phyloP scores from a whole-genome alignment of 345 rosid genomes.

The Jatropha curcas region DNA sequence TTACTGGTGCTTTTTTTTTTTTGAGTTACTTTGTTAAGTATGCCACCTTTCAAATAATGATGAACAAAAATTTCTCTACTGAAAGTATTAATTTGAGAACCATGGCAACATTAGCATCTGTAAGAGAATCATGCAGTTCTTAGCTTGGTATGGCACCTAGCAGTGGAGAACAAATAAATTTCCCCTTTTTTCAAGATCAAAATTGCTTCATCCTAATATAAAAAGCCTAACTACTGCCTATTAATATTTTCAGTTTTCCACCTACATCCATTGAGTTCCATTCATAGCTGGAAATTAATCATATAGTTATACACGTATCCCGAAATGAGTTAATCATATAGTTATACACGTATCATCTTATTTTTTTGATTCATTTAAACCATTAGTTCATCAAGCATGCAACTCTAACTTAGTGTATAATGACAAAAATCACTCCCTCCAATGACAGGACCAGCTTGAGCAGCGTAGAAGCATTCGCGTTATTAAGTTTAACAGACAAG shows the following conservation, averaged over 20 bases:
- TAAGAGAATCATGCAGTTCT: neutral
- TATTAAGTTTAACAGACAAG: neutral
- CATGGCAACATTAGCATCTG: neutral
- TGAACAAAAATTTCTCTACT: neutral
- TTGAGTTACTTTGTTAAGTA: neutral
- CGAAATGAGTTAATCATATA: neutral
- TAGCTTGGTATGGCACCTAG: neutral
- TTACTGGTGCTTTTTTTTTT: neutral
- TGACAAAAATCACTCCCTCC: neutral
- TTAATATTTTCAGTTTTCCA: too few relatives aligned
- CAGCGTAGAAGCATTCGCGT: neutral
- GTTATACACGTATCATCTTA: neutral
- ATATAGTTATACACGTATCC: too few relatives aligned
- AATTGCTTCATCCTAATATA: too few relatives aligned
- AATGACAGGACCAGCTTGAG: neutral
- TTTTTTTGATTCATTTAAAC: neutral
- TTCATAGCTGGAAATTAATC: neutral
- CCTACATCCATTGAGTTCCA: neutral
- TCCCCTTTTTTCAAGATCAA: neutral
- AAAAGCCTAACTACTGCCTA: neutral
- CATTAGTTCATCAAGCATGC: neutral
- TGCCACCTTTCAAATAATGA: neutral
- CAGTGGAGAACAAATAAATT: neutral
- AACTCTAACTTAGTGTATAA: neutral
- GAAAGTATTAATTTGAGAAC: neutral